These are phyloP conservation scores for Simmondsia chinensis DNA, from an alignment of 148 eudicot genomes.

Conservation along the genomic window DNA sequence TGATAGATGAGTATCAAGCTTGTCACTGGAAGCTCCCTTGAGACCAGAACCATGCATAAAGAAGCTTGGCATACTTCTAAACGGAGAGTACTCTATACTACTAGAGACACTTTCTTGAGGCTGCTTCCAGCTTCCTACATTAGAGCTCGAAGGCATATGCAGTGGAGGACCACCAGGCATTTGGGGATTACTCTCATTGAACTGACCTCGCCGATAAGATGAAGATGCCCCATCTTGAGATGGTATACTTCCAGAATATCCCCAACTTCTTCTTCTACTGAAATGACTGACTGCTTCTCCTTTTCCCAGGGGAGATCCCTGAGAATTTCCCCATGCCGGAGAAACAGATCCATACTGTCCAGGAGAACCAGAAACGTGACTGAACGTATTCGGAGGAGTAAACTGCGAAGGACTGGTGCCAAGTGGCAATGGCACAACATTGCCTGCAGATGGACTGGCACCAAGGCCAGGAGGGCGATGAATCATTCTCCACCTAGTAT, in stretches of 20 bases:
- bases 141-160: conserved; percentile 43
- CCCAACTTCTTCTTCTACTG: conserved; percentile 62
- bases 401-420: conserved; percentile 98
- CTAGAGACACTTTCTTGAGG: conserved; percentile 37
- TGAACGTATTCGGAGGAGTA: conserved; percentile 68
- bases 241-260: conserved; percentile 42
- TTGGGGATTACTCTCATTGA: conserved; percentile 32
- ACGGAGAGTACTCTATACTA: conserved; percentile 22
- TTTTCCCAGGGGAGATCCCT: conserved; percentile 91
- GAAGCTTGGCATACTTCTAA: conserved; percentile 23
- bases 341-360: conserved; percentile 78
- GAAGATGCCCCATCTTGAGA: conserved; percentile 49
- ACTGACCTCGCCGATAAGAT: conserved; percentile 49
- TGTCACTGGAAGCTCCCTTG: conserved; percentile 31
- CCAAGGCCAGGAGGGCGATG: conserved; percentile 69
- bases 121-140: conserved; percentile 40
- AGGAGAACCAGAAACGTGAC: conserved; percentile 67
- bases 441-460: conserved; percentile 67
- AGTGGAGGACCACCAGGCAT: conserved; percentile 32
- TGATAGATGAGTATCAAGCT: conserved; percentile 34
- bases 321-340: conserved; percentile 65
- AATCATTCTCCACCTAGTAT: conserved; percentile 50
- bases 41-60: conserved; percentile 20
- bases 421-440: conserved; percentile 78
- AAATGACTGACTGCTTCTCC: conserved; percentile 49